Conservation (phyloP, 2,329 filamentous ascomycete genomes). For the Periglandula ipomoeae region DNA sequence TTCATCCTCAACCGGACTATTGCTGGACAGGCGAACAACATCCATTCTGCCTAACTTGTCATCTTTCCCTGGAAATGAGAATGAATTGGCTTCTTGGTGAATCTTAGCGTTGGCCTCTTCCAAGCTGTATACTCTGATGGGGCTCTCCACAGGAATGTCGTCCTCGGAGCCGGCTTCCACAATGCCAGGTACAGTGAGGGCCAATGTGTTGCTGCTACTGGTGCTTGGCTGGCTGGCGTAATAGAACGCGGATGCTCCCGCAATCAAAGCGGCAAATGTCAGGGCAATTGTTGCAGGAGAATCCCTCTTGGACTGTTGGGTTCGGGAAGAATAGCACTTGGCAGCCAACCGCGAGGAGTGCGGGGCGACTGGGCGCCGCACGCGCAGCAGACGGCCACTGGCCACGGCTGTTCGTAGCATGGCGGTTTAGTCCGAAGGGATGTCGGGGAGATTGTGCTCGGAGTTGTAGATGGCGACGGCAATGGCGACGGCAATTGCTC, state of each 20-base stretch:
- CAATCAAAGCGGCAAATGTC: too few species aligned
- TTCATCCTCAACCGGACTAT: too few species aligned
- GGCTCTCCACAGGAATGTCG: constrained; percentile 17
- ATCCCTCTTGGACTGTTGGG: too few species aligned
- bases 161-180: constrained; percentile 10
- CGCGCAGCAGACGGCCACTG: not conserved
- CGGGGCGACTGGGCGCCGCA: not conserved
- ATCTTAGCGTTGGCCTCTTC: constrained; percentile 21
- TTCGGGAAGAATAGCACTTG: not conserved
- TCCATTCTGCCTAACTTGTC: too few species aligned
- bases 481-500: not conserved
- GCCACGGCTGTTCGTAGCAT: not conserved
- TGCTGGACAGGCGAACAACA: too few species aligned
- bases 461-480: not conserved
- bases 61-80: too few species aligned
- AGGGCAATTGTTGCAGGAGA: too few species aligned
- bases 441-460: not conserved
- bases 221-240: too few species aligned
- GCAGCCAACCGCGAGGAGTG: not conserved
- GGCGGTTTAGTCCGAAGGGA: not conserved
- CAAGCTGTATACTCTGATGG: constrained; percentile 17
- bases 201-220: too few species aligned
- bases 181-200: not conserved
- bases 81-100: too few species aligned
- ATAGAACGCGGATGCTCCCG: too few species aligned